A percentile compares a stretch with the other conserved stretches of the same genome.
Conservation (phyloP, 148 eudicot species). For the Vaccinium darrowii region DNA sequence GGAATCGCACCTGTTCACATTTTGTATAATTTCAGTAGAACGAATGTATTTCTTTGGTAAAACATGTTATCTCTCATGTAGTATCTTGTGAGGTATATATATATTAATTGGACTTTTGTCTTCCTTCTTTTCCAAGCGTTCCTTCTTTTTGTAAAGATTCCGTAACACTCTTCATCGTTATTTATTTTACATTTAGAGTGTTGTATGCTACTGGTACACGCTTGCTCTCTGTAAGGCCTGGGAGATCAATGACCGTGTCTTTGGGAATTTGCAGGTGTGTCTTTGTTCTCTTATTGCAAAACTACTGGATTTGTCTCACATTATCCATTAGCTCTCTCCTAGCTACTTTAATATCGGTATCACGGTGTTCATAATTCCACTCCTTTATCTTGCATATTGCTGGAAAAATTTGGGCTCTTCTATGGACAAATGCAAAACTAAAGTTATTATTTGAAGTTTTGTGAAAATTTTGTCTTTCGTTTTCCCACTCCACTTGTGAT, state of each 20-base stretch:
- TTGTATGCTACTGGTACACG: slow-evolving; percentile 79
- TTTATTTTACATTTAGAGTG: slow-evolving; percentile 41
- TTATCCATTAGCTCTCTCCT: neutral
- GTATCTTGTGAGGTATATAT: neutral
- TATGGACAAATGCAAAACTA: neutral
- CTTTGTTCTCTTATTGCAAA: neutral
- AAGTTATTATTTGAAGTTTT: neutral
- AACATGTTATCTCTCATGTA: neutral
- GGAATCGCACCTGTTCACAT: neutral
- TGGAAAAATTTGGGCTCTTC: neutral
- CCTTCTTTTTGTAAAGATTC: neutral
- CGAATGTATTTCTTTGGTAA: neutral
- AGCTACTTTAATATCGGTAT: neutral
- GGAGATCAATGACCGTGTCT: slow-evolving; percentile 91
- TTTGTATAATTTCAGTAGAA: neutral
- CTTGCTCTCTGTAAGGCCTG: slow-evolving; percentile 86
- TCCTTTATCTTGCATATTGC: neutral
- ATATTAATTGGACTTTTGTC: neutral
- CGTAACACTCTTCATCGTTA: slow-evolving; percentile 4
- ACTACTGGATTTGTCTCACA: neutral
- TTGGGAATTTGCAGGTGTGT: slow-evolving; percentile 74
- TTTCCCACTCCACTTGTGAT: neutral
- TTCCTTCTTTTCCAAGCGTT: neutral
- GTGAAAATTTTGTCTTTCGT: neutral
- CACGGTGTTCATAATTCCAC: neutral